These are phyloP conservation scores for barrel medic (Medicago truncatula) DNA, from an alignment of 306 rosid species.

Conservation along the genomic window MtrunA17r5.0-ANR NC_053048.1:27538001-27538500, in stretches of 20 bases:
- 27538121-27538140: conserved; percentile 35
- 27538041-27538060: conserved; percentile 43
- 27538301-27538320: conserved; percentile 51
- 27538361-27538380: conserved; percentile 64
- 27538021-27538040: not conserved
- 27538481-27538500: conserved; percentile 48
- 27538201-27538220: conserved; percentile 22
- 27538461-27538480: conserved; percentile 41
- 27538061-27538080: conserved; percentile 3
- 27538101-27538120: not conserved
- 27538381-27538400: conserved; percentile 56
- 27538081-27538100: not conserved
- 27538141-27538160: not conserved
- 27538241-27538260: conserved; percentile 20
- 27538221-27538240: conserved; percentile 7
- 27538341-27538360: conserved; percentile 49
- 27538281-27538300: conserved; percentile 27
- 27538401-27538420: conserved; percentile 51
- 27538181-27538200: conserved; percentile 41
- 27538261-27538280: conserved; percentile 30
- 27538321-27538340: conserved; percentile 53
- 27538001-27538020: conserved; percentile 44
- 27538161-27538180: conserved; percentile 36
- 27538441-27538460: conserved; percentile 50
- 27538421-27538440: conserved; percentile 50